Base-by-base conservation (phyloP, 257 asterid species). In the Plantago elongata region DNA sequence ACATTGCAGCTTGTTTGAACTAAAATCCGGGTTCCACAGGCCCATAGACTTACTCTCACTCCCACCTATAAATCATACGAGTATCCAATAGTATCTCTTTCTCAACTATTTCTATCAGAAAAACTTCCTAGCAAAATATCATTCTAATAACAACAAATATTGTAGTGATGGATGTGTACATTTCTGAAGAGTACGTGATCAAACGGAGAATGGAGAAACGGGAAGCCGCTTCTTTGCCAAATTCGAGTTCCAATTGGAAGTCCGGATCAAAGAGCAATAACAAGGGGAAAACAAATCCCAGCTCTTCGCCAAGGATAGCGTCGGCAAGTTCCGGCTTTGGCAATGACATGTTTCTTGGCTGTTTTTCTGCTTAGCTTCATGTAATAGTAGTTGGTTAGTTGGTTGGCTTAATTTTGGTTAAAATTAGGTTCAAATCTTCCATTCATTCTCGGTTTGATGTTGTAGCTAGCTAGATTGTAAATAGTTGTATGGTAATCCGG, bases 101-200 rank as follows among this genome's bases (percentile, higher is more conserved):
- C 51, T 46, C 51, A 4, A 12, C 13, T 22, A 22, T 22, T 22
- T 22, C 27, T 22, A 1, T 1, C 27, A 22, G 2, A 22, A 22
- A 22, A 22, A 22, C 27, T 22, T 22, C 27, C 27, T 22, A 22
- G 27, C 27, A 22, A 22, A 1, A 22, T 22, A n/a, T 22, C 27
- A 22, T 22, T 22, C 27, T 22, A 22, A 22, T 22, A 22, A 22
- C 27, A 22, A 22, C 27, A 22, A 22, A 22, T 22, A 22, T 22
- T 22, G 27, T 22, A 22, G 27, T 22, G 27, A 80, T 80, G 83
- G 83, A 81, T 54, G 81, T 81, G 1, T 81, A 72, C 69, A 81
- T 81, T 63, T 27, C 79, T 4, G 81, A 81, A 50, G 86, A 81
- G 70, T 77, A 77, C 7, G 51, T 75, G 45, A 45, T 13, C 5